Evolutionary conservation across 768 basidiomycete genomes (phyloP).

Genomic region (Crucibulum laeve): DNA sequence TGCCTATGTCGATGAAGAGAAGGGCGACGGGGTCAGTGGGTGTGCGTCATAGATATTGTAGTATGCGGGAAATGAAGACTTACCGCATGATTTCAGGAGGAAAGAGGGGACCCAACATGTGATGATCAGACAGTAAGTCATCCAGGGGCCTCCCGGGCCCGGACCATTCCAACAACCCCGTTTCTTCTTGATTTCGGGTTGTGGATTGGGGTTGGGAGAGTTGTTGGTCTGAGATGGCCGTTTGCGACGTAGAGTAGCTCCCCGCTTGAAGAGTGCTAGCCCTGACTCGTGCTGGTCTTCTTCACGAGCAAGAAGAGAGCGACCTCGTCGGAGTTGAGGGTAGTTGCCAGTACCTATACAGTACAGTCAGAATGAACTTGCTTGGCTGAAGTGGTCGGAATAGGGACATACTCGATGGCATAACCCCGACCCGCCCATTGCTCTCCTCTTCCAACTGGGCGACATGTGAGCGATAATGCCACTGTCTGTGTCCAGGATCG

Average conservation of each 20-base stretch:
- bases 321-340: conserved; percentile 79
- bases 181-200: conserved; percentile 30
- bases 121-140: conserved; percentile 86
- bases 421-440: conserved; percentile 58
- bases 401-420: conserved; percentile 73
- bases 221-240: conserved; percentile 40
- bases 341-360: conserved; percentile 72
- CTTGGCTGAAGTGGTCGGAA: background rate
- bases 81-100: conserved; percentile 74
- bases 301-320: conserved; percentile 86
- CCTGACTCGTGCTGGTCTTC: conserved; percentile 91
- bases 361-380: conserved; percentile 8
- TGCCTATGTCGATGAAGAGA: conserved; percentile 45
- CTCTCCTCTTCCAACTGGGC: conserved; percentile 71
- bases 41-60: background rate
- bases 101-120: conserved; percentile 83
- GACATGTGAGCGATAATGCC: conserved; percentile 89
- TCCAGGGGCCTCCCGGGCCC: conserved; percentile 92
- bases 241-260: conserved; percentile 74
- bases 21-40: background rate
- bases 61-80: conserved; percentile 22
- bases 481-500: conserved; percentile 89
- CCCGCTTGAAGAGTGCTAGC: conserved; percentile 85
- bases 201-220: conserved; percentile 35
- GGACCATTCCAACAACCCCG: conserved; percentile 70